Base-by-base conservation (phyloP, 176 grass and related monocot species). In the Phoenix roebelenii region DNA sequence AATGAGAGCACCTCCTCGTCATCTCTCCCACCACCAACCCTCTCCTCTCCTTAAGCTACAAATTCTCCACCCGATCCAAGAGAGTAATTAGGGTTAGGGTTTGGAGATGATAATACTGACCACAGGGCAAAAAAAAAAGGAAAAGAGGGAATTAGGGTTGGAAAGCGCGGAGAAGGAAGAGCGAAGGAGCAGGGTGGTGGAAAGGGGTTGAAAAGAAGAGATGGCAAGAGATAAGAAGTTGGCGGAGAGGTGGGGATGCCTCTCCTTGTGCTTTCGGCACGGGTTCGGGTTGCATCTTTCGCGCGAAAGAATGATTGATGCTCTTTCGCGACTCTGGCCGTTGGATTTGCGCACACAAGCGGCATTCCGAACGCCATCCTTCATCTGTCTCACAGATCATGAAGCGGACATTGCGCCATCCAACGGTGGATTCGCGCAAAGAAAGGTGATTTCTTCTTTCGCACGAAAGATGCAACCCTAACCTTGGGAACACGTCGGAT, bases 1-100 rank as follows among this genome's bases (percentile, higher is more conserved):
- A 92, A 80, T 97, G 92, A 66, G 92, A 97, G 77, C 92, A 97
- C 64, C 92, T 77, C 80, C 92, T 75, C 72, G 81, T 97, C 92
- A 97, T 97, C 78, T 69, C 78, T 22, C 17, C 30, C 32, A 16
- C 28, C 20, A 7, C 30, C 16, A 50, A 16, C 9, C 35, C 10
- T 44, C 61, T 4, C 58, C 66, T 18, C 35, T 17, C 66, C 6
- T 48, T 2, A 23, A 25, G 7, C 32, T 65, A 7, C 19, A 58
- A 49, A 55, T 25, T 51, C 3, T 3, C 16, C 53, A 55, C 53
- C 55, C 50, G 54, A 18, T 16, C 18, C 30, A 12, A 44, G 35
- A 44, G 5, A 12, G 1, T 2, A 54, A 57, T 58, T 56, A 22
- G 70, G 22, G 50, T 52, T 48, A 52, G 62, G 55, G 65, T 50